phyloP scores from a whole-genome alignment of 1,139 yeast species.

The Suhomyces anneliseae region DNA sequence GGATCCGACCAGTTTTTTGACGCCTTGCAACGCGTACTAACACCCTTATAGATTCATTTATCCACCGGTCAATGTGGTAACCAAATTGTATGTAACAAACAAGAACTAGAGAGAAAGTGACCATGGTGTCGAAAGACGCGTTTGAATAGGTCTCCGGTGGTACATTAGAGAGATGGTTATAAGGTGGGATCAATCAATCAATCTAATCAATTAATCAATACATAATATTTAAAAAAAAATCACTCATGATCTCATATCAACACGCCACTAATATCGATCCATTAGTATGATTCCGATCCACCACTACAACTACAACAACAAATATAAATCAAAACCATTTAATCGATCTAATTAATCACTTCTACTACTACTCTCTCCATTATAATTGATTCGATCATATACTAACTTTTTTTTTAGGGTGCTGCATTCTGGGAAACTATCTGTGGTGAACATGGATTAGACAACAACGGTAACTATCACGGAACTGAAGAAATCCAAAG shows the following conservation, averaged over 20 bases:
- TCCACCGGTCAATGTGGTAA: constrained; percentile 99
- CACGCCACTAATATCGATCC: no score
- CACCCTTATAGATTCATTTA: constrained; percentile 68
- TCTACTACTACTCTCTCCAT: no score
- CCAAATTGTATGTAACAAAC: constrained; percentile 69
- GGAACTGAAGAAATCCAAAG: constrained; percentile 69
- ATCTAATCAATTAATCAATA: no score
- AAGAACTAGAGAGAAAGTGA: neutral
- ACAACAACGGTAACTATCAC: constrained; percentile 73
- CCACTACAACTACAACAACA: no score
- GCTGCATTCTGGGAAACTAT: constrained; percentile 98
- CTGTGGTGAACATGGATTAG: constrained; percentile 95
- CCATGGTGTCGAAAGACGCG: neutral
- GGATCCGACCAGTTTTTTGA: neutral
- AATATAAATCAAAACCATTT: no score
- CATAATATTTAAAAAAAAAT: no score
- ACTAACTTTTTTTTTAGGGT: constrained; percentile 54
- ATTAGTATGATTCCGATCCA: no score
- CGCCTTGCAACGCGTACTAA: constrained; percentile 21
- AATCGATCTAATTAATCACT: no score
- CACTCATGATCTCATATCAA: no score
- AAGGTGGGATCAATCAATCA: no score
- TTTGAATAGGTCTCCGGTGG: neutral
- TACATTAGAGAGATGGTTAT: no score
- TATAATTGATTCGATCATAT: constrained; percentile 1